A percentile compares a stretch with the other conserved stretches of the same genome.
These are phyloP conservation scores for Diaporthe batatas DNA, from an alignment of 2,329 filamentous ascomycete species.

Conservation along the genomic window DNA sequence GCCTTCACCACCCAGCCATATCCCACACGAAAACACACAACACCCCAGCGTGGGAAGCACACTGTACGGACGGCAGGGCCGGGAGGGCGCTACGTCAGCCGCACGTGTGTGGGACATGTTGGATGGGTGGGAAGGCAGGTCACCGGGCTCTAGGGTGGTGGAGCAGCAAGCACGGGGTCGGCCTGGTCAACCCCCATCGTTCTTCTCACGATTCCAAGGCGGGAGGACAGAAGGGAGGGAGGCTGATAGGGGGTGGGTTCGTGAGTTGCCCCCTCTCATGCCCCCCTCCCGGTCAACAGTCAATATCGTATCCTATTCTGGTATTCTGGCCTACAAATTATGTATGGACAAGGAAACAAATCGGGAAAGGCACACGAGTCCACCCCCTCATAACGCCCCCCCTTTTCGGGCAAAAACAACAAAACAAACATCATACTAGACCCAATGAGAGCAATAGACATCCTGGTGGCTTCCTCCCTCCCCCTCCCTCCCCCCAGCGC, in stretches of 20 bases:
- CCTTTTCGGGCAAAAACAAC: background rate
- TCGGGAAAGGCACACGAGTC: background rate
- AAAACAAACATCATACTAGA: background rate
- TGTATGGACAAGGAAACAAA: conserved; percentile 28
- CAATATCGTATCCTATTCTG: conserved; percentile 30
- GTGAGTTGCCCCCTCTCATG: background rate
- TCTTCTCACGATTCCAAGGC: background rate
- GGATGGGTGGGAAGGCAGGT: conserved; percentile 25
- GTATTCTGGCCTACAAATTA: conserved; percentile 36
- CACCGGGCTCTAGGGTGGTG: conserved; percentile 11
- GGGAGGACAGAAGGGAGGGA: conserved; percentile 7
- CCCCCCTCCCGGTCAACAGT: conserved; percentile 23
- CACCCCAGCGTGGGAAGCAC: conserved; percentile 16
- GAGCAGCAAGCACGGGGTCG: conserved; percentile 12
- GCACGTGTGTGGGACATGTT: conserved; percentile 23
- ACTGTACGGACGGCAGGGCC: conserved; percentile 35
- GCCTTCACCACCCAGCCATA: background rate
- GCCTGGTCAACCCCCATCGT: too few species aligned
- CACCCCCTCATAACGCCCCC: background rate
- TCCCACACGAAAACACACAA: background rate
- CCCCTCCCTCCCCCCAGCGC: conserved; percentile 15
- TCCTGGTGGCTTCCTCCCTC: background rate
- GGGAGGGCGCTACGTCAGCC: conserved; percentile 36
- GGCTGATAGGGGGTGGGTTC: background rate
- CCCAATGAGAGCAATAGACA: conserved; percentile 3